phyloP scores from a whole-genome alignment of 2,329 filamentous ascomycete species.

The Pestalotiopsis sp. region DNA sequence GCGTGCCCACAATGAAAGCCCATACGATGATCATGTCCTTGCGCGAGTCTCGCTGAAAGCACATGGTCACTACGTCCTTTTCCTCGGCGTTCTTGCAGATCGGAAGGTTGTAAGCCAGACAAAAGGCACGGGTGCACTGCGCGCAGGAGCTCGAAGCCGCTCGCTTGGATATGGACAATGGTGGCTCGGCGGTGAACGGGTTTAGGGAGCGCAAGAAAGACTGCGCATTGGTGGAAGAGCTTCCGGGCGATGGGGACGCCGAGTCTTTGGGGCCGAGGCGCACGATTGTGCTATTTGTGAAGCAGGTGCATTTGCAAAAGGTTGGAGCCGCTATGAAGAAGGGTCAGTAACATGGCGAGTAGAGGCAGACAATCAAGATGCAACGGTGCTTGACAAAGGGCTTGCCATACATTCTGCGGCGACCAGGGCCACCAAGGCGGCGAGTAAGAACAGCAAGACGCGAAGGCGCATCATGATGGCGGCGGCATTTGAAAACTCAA shows the following conservation, averaged over 20 bases:
- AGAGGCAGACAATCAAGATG: neutral
- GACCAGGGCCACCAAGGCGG: constrained; percentile 31
- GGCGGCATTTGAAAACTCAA: constrained; percentile 1
- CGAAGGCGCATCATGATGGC: constrained; percentile 29
- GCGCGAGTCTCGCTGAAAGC: constrained; percentile 68
- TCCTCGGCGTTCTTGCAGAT: constrained; percentile 66
- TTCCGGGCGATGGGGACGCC: constrained; percentile 25
- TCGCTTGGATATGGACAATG: constrained; percentile 26
- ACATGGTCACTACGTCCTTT: constrained; percentile 63
- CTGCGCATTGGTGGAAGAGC: constrained; percentile 18
- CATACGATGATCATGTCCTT: constrained; percentile 71
- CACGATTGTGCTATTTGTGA: constrained; percentile 71
- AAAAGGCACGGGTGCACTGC: constrained; percentile 68
- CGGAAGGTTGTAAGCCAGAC: constrained; percentile 59
- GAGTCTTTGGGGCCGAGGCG: constrained; percentile 53
- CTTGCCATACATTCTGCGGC: constrained; percentile 44
- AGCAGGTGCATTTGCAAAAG: constrained; percentile 73
- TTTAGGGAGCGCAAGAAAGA: constrained; percentile 26
- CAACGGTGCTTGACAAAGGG: too few species aligned
- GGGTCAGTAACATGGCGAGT: constrained; percentile 23
- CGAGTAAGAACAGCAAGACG: constrained; percentile 31
- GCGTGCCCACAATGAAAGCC: constrained; percentile 62
- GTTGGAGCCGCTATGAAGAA: constrained; percentile 55
- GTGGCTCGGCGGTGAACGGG: constrained; percentile 19
- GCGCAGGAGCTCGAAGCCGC: constrained; percentile 53